phyloP scores from a whole-genome alignment of 2,329 filamentous ascomycete genomes.

The Aaosphaeria pasadenensis region DNA sequence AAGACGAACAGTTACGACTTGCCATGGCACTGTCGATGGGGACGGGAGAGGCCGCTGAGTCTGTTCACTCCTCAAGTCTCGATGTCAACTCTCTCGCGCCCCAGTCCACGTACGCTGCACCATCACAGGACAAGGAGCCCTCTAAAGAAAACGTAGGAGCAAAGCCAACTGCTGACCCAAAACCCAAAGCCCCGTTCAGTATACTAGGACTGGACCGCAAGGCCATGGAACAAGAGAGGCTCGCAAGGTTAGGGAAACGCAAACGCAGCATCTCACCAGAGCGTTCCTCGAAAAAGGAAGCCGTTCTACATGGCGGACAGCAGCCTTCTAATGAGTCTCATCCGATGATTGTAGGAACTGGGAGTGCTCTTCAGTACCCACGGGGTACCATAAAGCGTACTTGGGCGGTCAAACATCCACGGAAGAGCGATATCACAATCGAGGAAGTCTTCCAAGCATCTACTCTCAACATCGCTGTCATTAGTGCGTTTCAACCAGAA shows the following conservation, averaged over 20 bases:
- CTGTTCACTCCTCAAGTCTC: background rate
- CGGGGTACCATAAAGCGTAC: conserved; percentile 76
- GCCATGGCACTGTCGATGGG: conserved; percentile 27
- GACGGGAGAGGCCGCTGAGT: no score
- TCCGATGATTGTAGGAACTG: background rate
- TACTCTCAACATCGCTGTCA: conserved; percentile 69
- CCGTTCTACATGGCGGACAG: conserved; percentile 1
- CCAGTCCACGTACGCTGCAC: no score
- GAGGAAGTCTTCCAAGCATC: conserved; percentile 79
- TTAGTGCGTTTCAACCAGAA: conserved; percentile 88
- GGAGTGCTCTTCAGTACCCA: conserved; percentile 44
- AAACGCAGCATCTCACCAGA: conserved; percentile 56
- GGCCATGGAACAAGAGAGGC: conserved; percentile 80
- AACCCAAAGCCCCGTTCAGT: no score
- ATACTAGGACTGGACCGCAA: conserved; percentile 60
- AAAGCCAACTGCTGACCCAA: no score
- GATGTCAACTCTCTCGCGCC: background rate
- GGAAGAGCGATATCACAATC: conserved; percentile 76
- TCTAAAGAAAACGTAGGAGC: no score
- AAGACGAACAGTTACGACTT: conserved; percentile 20
- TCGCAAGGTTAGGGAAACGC: conserved; percentile 60
- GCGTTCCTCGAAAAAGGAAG: conserved; percentile 20
- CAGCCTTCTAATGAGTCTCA: background rate
- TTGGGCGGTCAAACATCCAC: conserved; percentile 63
- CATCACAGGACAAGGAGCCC: no score